Evolutionary conservation across 2,329 filamentous ascomycete species (phyloP).

Genomic region (Aspergillus neoniger): DNA sequence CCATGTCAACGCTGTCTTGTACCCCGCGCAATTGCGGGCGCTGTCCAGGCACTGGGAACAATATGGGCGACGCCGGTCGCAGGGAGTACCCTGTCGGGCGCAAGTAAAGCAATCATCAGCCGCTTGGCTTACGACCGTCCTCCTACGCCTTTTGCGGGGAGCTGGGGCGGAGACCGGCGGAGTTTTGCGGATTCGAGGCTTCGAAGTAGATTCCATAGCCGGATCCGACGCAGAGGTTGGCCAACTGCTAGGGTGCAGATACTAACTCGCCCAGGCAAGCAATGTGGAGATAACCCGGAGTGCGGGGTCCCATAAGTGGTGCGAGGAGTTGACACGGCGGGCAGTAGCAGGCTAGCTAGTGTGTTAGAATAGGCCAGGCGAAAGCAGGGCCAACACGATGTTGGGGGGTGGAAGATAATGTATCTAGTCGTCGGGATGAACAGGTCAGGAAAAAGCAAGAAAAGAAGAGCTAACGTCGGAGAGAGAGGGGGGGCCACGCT

Average conservation of each 20-base stretch:
- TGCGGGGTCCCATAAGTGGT: slow-evolving; percentile 24
- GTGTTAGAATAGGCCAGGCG: neutral
- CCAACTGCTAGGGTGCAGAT: neutral
- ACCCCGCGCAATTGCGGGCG: slow-evolving; percentile 90
- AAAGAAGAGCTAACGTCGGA: slow-evolving; percentile 6
- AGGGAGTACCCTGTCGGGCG: slow-evolving; percentile 77
- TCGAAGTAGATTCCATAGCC: slow-evolving; percentile 25
- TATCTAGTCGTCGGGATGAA: too few relatives aligned
- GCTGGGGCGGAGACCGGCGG: slow-evolving; percentile 26
- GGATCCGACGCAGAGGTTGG: neutral
- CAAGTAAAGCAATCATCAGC: slow-evolving; percentile 95
- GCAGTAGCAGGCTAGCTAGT: neutral
- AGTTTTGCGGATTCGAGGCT: slow-evolving; percentile 30
- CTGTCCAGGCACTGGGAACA: slow-evolving; percentile 92
- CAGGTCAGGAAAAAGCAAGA: neutral
- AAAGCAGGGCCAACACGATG: neutral
- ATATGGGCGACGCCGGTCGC: slow-evolving; percentile 88
- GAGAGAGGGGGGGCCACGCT: slow-evolving; percentile 2
- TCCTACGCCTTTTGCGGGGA: slow-evolving; percentile 73
- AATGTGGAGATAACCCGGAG: slow-evolving; percentile 20
- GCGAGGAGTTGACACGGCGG: neutral
- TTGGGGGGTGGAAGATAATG: neutral
- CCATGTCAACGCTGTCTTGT: slow-evolving; percentile 97
- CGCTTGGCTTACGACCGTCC: slow-evolving; percentile 83
- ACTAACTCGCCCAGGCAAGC: slow-evolving; percentile 1